Evolutionary conservation across 2,329 filamentous ascomycete genomes (phyloP).

Genomic region (Bipolaris bicolor): DNA sequence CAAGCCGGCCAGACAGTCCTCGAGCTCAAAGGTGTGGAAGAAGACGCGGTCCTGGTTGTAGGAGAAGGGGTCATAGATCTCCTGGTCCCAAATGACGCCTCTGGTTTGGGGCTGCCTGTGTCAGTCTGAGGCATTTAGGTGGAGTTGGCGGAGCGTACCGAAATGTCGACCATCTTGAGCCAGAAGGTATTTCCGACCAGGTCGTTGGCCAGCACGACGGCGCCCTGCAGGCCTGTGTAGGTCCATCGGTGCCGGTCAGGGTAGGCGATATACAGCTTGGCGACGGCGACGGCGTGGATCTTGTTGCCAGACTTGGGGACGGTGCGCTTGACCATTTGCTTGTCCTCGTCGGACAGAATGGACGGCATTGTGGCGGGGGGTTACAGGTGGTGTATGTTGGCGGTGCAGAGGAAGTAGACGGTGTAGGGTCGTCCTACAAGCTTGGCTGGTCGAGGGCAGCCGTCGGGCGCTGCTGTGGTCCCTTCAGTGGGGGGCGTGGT

Average conservation of each 20-base stretch:
- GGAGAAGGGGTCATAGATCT: constrained; percentile 91
- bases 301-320: constrained; percentile 96
- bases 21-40: constrained; percentile 96
- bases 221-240: constrained; percentile 91
- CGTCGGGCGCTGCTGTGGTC: constrained; percentile 22
- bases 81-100: constrained; percentile 63
- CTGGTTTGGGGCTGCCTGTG: constrained; percentile 60
- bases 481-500: constrained; percentile 39
- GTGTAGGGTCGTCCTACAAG: constrained; percentile 19
- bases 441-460: constrained; percentile 18
- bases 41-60: constrained; percentile 98
- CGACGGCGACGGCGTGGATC: constrained; percentile 94
- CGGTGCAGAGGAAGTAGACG: not conserved
- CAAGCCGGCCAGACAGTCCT: constrained; percentile 86
- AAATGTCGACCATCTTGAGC: constrained; percentile 97
- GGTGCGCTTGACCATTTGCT: constrained; percentile 92
- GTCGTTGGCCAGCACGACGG: constrained; percentile 89
- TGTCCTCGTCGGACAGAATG: constrained; percentile 88
- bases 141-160: constrained; percentile 63
- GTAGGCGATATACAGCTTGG: constrained; percentile 89
- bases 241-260: constrained; percentile 88
- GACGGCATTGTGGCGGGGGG: constrained; percentile 56
- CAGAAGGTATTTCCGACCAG: constrained; percentile 94
- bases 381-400: not conserved
- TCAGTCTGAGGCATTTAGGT: constrained; percentile 14